Evolutionary conservation across 2,329 filamentous ascomycete species (phyloP), one percentile per base, ranked within the genome.

Genomic region (Aspergillus brunneoviolaceus): DNA sequence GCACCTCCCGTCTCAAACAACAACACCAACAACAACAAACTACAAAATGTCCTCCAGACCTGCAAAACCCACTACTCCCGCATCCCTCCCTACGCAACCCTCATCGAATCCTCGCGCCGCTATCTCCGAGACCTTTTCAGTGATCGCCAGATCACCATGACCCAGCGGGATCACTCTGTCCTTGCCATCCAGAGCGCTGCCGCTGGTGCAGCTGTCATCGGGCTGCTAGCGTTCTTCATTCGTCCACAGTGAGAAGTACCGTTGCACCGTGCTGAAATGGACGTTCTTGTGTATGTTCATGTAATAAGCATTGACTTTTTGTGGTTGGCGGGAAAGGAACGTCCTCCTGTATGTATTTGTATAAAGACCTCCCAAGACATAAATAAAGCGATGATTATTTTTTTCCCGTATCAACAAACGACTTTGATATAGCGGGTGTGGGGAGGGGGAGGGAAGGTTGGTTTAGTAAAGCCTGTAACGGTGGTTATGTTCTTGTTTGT

Each of bases 151-250:
- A 79, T 92, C 68, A 79, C 83, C 52, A 69, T 91, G 62, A 84
- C 84, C 49, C 90, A 90, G 80, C 83, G 85, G 55, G 89, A 93
- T 68, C 77, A 89, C 33, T 91, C 89, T 2, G 75, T 88, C n/a
- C 78, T 90, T 65, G 87, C 85, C 52, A 76, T 91, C 39, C 85
- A 92, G 74, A 85, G 89, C 57, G 86, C 84, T 7, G 81, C 85
- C 29, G 83, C 85, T 0, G 89, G 90, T n/a, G 89, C 87, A 11
- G 81, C 82, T 0, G 65, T 89, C 16, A 84, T 83, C 55, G 84
- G 82, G 39, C 74, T 80, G 51, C 49, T 84, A 45, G 67, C 89
- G 55, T 80, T 81, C 5, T 64, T 87, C 48, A 69, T 85, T 49
- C 65, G 84, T 23, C 72, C 81, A 51, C 74, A 81, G 60, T 80